Percentiles rank a stretch among this genome's conserved stretches.
Conservation (phyloP, 2,329 filamentous ascomycete genomes). For the Chrysoporthe cubensis region DNA sequence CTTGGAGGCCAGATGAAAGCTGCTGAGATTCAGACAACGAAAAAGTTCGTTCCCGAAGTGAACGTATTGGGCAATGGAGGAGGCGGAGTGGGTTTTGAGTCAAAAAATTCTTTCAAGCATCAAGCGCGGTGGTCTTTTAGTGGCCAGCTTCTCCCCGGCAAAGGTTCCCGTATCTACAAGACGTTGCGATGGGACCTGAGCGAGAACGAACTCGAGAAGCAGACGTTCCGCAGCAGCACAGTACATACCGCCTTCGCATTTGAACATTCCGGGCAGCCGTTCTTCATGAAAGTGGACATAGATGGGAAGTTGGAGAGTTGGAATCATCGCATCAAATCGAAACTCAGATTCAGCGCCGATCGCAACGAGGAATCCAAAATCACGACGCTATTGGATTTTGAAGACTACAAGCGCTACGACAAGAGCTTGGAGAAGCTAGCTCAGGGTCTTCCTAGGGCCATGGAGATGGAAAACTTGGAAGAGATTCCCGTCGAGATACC, state of each 20-base stretch:
- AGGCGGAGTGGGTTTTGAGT: conserved; percentile 33
- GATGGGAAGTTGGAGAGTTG: conserved; percentile 35
- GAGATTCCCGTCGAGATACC: conserved; percentile 17
- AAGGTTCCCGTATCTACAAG: conserved; percentile 31
- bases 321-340: conserved; percentile 30
- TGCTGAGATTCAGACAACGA: conserved; percentile 24
- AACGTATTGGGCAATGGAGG: conserved; percentile 30
- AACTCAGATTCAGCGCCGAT: conserved; percentile 30
- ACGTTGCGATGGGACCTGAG: conserved; percentile 37
- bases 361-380: conserved; percentile 10
- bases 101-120: conserved; percentile 27
- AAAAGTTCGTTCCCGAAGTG: conserved; percentile 29
- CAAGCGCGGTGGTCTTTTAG: conserved; percentile 35
- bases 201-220: conserved; percentile 36
- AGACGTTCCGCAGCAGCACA: conserved; percentile 34
- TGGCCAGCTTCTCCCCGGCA: conserved; percentile 30
- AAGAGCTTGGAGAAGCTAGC: conserved; percentile 9
- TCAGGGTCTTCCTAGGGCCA: conserved; percentile 8
- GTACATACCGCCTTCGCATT: conserved; percentile 39
- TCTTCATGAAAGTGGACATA: conserved; percentile 38
- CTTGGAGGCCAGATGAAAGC: conserved; percentile 31
- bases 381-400: conserved; percentile 10
- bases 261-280: conserved; percentile 36
- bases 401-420: conserved; percentile 3
- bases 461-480: conserved; percentile 21